Percentiles rank a stretch among this genome's conserved stretches.
Evolutionary conservation across 192 early-diverging fungal species (phyloP).

Genomic region (Mortierella antarctica): DNA sequence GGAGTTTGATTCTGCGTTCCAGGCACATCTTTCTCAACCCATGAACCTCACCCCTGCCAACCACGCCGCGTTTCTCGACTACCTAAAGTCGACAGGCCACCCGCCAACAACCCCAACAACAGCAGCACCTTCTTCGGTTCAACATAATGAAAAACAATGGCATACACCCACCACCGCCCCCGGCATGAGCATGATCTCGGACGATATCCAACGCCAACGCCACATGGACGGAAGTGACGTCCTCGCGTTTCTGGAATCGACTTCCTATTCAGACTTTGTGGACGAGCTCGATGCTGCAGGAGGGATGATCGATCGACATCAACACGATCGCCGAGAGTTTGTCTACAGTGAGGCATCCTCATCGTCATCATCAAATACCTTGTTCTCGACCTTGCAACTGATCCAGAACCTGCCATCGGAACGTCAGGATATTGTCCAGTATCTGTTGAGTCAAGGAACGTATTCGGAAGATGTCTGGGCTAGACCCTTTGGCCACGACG

Average conservation of each 20-base stretch:
- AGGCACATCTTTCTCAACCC: constrained; percentile 27
- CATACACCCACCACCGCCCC: constrained; percentile 1
- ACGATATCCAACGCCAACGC: constrained; percentile 32
- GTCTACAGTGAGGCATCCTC: constrained; percentile 19
- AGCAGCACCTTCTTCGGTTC: not conserved
- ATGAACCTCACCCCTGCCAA: constrained; percentile 49
- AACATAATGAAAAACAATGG: not conserved
- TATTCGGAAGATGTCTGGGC: constrained; percentile 40
- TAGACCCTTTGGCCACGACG: constrained; percentile 30
- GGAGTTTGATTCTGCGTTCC: constrained; percentile 2
- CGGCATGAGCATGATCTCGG: not conserved
- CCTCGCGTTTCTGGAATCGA: constrained; percentile 27
- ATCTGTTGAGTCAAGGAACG: constrained; percentile 40
- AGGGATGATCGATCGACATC: constrained; percentile 15
- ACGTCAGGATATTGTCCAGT: constrained; percentile 49
- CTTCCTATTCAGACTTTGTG: constrained; percentile 39
- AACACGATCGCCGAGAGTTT: constrained; percentile 35
- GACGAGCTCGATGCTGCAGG: constrained; percentile 31
- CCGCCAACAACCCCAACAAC: constrained; percentile 1
- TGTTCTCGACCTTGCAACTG: constrained; percentile 23
- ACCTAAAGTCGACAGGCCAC: constrained; percentile 36
- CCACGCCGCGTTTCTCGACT: constrained; percentile 46
- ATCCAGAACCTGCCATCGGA: constrained; percentile 49
- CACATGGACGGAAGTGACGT: constrained; percentile 36
- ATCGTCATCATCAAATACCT: not conserved